Evolutionary conservation across 257 asterid genomes (phyloP).

Genomic region (Solanum habrochaites): DNA sequence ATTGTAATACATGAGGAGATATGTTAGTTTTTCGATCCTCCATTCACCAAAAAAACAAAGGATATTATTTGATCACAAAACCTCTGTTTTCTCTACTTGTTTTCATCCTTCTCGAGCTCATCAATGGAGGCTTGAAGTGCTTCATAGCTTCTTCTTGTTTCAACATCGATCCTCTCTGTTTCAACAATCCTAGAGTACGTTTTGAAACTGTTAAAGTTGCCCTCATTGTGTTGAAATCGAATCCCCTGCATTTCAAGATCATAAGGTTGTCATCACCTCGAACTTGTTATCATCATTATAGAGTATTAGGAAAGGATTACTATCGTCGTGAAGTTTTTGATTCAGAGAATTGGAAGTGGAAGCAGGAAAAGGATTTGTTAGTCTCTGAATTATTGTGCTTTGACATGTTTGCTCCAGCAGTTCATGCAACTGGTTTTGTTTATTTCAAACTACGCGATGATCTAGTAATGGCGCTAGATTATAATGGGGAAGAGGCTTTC

Average conservation of each 20-base stretch:
- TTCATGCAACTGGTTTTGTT: background rate
- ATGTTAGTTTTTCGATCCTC: too few species aligned
- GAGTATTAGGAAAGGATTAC: background rate
- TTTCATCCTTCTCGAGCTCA: too few species aligned
- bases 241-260: conserved; percentile 1
- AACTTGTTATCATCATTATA: background rate
- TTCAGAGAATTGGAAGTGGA: conserved; percentile 8
- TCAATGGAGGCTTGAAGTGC: too few species aligned
- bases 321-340: conserved; percentile 2
- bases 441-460: background rate
- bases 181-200: background rate
- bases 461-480: background rate
- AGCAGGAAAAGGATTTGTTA: background rate
- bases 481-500: background rate
- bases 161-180: too few species aligned
- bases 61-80: too few species aligned
- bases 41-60: too few species aligned
- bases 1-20: too few species aligned
- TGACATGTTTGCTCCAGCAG: background rate
- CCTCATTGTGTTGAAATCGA: background rate
- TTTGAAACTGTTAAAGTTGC: background rate
- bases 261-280: background rate
- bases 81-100: too few species aligned
- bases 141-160: too few species aligned
- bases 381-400: background rate